Conservation (phyloP, 2,329 filamentous ascomycete genomes). For the Arthrocladium fulminans region DNA sequence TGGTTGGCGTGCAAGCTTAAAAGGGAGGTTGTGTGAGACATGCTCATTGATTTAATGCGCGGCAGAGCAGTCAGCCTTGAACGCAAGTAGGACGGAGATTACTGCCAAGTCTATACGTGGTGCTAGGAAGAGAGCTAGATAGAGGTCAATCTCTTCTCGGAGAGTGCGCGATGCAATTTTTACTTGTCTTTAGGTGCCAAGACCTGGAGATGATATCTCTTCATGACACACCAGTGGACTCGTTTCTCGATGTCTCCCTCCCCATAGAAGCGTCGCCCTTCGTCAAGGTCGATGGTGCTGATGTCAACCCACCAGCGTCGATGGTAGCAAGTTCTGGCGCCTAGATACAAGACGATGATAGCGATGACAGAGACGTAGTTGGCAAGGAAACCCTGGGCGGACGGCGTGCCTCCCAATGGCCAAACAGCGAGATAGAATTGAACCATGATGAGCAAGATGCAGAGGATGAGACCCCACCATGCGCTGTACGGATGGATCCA, state of each 20-base stretch:
- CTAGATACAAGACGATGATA: conserved; percentile 35
- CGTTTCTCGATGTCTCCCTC: conserved; percentile 9
- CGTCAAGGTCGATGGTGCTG: conserved; percentile 9
- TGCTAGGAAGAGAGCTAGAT: no score
- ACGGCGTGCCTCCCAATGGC: conserved; percentile 30
- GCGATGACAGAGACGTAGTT: conserved; percentile 39
- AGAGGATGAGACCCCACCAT: conserved; percentile 37
- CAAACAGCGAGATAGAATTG: conserved; percentile 43
- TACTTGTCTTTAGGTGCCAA: no score
- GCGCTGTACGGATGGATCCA: conserved; percentile 38
- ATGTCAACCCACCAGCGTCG: conserved; percentile 18
- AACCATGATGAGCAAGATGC: conserved; percentile 39
- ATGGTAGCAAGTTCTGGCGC: conserved; percentile 33
- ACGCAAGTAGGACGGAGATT: no score
- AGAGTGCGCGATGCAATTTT: no score
- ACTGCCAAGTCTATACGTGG: no score
- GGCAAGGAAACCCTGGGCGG: conserved; percentile 38
- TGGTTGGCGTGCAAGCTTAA: no score
- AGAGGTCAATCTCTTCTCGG: no score
- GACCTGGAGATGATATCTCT: no score
- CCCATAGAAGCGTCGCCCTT: conserved; percentile 9
- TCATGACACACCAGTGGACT: no score
- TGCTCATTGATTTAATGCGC: no score
- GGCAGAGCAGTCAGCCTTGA: no score
- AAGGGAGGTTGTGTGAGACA: no score